A percentile compares a stretch with the other conserved stretches of the same genome.
Evolutionary conservation across 192 early-diverging fungal species (phyloP).

Genomic region (Powellomyces hirtus): DNA sequence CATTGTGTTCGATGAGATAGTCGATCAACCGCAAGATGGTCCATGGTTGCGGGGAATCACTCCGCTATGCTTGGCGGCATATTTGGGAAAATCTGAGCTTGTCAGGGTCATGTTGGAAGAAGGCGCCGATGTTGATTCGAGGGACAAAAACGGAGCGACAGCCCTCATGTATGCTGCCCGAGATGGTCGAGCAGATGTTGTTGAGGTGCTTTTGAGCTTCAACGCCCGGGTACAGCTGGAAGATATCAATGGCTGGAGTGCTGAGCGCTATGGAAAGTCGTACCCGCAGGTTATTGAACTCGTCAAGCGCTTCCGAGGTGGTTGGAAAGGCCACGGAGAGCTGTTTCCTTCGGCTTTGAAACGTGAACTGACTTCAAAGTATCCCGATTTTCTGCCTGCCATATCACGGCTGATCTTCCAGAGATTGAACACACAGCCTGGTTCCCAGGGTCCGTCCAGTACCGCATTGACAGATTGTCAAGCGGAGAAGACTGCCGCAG

Average conservation of each 20-base stretch:
- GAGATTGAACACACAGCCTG: no score
- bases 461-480: no score
- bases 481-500: no score
- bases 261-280: conserved; percentile 58
- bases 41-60: conserved; percentile 56
- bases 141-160: conserved; percentile 63
- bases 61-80: conserved; percentile 64
- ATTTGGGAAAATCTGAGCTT: conserved; percentile 61
- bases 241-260: conserved; percentile 67
- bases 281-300: conserved; percentile 59
- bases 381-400: no score
- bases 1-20: conserved; percentile 23
- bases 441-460: no score
- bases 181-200: conserved; percentile 59
- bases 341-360: no score
- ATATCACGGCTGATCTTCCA: no score
- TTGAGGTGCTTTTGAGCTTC: conserved; percentile 48
- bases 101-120: conserved; percentile 57
- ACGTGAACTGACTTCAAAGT: no score
- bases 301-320: no score
- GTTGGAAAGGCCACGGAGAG: no score
- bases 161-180: conserved; percentile 72
- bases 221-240: conserved; percentile 53
- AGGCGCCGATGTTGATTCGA: conserved; percentile 61
- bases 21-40: conserved; percentile 62